These are phyloP conservation scores for Apiospora marii DNA, from an alignment of 2,329 filamentous ascomycete genomes.

Conservation along the genomic window DNA sequence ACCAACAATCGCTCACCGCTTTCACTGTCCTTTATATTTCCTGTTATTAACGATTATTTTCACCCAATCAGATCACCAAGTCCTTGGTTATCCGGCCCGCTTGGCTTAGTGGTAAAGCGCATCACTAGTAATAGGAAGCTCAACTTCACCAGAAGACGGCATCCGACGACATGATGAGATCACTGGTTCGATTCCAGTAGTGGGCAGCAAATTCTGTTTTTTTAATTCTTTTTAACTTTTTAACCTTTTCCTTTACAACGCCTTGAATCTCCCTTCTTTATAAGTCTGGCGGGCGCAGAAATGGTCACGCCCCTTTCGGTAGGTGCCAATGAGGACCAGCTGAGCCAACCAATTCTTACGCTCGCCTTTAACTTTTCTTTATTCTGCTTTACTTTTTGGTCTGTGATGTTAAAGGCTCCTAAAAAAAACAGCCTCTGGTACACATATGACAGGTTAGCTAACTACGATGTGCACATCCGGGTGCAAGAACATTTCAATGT, in stretches of 20 bases:
- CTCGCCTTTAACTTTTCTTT: too few species aligned
- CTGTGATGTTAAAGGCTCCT: too few species aligned
- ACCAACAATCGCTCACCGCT: background rate
- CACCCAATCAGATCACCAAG: background rate
- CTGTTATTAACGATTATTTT: too few species aligned
- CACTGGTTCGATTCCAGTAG: slow-evolving; percentile 26
- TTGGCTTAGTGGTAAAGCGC: slow-evolving; percentile 26
- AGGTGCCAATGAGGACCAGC: too few species aligned
- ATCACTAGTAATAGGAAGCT: slow-evolving; percentile 16
- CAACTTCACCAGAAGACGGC: background rate
- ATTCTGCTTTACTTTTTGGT: too few species aligned
- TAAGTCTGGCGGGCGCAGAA: background rate
- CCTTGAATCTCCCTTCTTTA: background rate
- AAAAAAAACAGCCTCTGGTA: too few species aligned
- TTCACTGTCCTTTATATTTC: background rate
- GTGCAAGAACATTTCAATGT: too few species aligned
- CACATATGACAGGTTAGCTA: too few species aligned
- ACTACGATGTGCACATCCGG: too few species aligned
- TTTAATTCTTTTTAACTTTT: background rate
- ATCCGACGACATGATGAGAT: slow-evolving; percentile 20
- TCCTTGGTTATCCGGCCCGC: background rate
- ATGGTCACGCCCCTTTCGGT: background rate
- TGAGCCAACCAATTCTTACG: too few species aligned
- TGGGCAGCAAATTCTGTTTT: background rate
- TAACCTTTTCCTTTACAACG: background rate